phyloP scores from a whole-genome alignment of 2,329 filamentous ascomycete species.

The Pseudogymnoascus sp. region DNA sequence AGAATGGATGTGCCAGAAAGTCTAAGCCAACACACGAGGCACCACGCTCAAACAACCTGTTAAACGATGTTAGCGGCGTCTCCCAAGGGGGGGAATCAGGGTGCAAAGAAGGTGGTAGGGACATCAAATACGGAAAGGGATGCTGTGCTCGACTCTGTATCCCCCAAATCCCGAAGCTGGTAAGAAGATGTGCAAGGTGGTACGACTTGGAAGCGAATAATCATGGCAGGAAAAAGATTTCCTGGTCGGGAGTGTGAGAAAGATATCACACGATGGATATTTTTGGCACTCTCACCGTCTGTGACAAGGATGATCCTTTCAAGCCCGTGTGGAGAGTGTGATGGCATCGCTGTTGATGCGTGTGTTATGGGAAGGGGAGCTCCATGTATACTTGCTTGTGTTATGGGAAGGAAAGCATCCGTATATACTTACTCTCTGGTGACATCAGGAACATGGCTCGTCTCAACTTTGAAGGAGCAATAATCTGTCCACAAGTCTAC shows the following conservation, averaged over 20 bases:
- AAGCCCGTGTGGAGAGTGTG: constrained; percentile 15
- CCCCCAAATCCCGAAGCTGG: constrained; percentile 39
- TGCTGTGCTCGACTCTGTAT: constrained; percentile 46
- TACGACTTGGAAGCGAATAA: constrained; percentile 36
- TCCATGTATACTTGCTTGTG: constrained; percentile 64
- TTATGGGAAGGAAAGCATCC: constrained; percentile 61
- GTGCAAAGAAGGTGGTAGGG: constrained; percentile 35
- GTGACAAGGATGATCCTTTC: constrained; percentile 38
- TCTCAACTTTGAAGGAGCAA: constrained; percentile 96
- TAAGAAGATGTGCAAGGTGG: constrained; percentile 30
- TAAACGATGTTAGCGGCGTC: constrained; percentile 10
- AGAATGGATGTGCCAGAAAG: constrained; percentile 91
- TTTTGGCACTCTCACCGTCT: constrained; percentile 67
- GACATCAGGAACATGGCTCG: constrained; percentile 85
- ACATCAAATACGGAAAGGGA: constrained; percentile 56
- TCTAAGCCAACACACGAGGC: constrained; percentile 80
- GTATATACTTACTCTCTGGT: constrained; percentile 98
- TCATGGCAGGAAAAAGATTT: constrained; percentile 43
- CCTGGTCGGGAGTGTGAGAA: constrained; percentile 62
- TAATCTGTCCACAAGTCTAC: constrained; percentile 97
- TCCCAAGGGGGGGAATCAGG: constrained; percentile 15
- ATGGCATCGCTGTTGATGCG: constrained; percentile 34
- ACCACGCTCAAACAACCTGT: constrained; percentile 86
- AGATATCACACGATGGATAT: constrained; percentile 49
- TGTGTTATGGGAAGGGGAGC: constrained; percentile 61